These are phyloP conservation scores for Takashimella koratensis DNA, from an alignment of 1,284 basidiomycete genomes.

Conservation along the genomic window DNA sequence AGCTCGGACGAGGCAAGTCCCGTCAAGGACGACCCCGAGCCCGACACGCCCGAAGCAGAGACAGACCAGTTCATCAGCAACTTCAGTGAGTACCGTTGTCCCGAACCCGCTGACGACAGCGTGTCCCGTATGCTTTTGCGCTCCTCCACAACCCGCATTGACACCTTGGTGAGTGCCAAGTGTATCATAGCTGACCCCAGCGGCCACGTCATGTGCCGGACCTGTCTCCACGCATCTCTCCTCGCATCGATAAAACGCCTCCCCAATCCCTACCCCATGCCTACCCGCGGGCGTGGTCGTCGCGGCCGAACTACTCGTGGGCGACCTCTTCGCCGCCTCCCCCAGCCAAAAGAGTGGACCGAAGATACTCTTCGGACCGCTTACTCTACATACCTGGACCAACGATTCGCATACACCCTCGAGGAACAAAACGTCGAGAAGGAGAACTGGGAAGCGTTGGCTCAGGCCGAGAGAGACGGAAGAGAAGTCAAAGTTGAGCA, in stretches of 20 bases:
- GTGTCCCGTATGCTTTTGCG: slow-evolving; percentile 42
- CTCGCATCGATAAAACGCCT: slow-evolving; percentile 36
- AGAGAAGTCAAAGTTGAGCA: slow-evolving; percentile 18
- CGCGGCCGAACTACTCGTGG: background rate
- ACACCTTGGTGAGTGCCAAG: slow-evolving; percentile 38
- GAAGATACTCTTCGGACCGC: slow-evolving; percentile 16
- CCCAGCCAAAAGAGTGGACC: slow-evolving; percentile 30
- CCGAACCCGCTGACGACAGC: slow-evolving; percentile 19
- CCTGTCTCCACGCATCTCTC: slow-evolving; percentile 38
- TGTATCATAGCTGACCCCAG: slow-evolving; percentile 16
- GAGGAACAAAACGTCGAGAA: slow-evolving; percentile 1
- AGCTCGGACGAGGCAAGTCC: slow-evolving; percentile 2
- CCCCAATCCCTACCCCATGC: slow-evolving; percentile 27
- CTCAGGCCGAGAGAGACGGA: slow-evolving; percentile 8
- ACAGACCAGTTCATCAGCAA: slow-evolving; percentile 8
- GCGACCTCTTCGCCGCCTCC: background rate
- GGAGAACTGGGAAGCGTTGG: slow-evolving; percentile 14
- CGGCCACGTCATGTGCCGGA: slow-evolving; percentile 42
- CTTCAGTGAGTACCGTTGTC: slow-evolving; percentile 11
- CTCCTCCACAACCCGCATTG: slow-evolving; percentile 32
- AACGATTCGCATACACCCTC: background rate
- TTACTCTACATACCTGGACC: slow-evolving; percentile 3
- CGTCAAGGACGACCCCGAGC: slow-evolving; percentile 3
- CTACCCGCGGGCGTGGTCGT: slow-evolving; percentile 1
- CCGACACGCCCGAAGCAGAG: slow-evolving; percentile 4